Evolutionary conservation across 208 protist species (phyloP).

Genomic region (Leishmania guyanensis): DNA sequence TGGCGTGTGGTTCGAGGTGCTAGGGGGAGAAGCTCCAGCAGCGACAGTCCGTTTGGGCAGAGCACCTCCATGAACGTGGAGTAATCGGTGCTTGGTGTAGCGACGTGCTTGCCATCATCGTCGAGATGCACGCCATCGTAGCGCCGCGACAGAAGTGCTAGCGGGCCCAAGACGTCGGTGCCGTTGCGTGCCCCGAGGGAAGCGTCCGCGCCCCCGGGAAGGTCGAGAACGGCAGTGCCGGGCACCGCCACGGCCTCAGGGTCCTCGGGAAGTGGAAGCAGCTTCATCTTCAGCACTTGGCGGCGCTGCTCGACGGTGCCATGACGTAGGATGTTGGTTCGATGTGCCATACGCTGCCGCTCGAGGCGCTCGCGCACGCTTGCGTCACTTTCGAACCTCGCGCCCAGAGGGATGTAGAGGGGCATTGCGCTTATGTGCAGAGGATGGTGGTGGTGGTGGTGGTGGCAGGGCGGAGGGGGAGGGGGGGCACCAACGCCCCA

Average conservation of each 20-base stretch:
- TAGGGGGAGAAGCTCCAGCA: constrained; percentile 19
- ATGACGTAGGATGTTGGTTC: constrained; percentile 6
- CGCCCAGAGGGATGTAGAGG: neutral
- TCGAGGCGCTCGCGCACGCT: neutral
- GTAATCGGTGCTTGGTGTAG: neutral
- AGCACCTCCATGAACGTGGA: constrained; percentile 23
- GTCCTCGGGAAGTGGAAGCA: constrained; percentile 8
- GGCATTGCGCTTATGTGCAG: neutral
- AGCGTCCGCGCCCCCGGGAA: neutral
- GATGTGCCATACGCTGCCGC: neutral
- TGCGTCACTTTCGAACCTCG: neutral
- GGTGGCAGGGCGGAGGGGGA: too few relatives aligned
- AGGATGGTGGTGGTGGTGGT: too few relatives aligned
- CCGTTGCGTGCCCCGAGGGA: neutral
- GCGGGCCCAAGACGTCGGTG: neutral
- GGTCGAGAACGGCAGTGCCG: constrained; percentile 19
- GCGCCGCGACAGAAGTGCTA: neutral
- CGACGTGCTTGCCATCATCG: neutral
- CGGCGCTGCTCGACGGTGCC: constrained; percentile 16
- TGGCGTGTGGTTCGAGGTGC: neutral
- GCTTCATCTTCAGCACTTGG: constrained; percentile 5
- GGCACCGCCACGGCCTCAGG: constrained; percentile 9
- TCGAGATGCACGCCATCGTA: neutral
- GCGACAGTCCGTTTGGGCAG: constrained; percentile 15
- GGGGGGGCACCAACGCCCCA: too few relatives aligned